Base-by-base conservation (phyloP, 129 eudicot genomes). In the Escallonia herrerae region DNA sequence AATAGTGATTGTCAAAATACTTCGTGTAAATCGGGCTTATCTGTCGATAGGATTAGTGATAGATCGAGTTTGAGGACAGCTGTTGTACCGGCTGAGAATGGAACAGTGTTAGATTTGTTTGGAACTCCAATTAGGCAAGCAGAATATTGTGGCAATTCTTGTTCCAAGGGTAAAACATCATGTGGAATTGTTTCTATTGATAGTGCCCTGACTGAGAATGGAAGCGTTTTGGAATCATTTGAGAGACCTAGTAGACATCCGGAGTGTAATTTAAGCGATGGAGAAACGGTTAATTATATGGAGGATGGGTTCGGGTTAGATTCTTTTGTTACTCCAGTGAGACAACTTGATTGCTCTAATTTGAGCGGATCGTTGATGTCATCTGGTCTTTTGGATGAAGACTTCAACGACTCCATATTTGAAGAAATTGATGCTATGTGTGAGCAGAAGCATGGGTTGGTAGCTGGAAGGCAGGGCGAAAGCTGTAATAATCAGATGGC, bases 361-460 rank as follows among this genome's bases (percentile, higher is more conserved):
- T 40, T 69, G 49, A 67, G 69, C 3, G 75, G 44, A 55, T 44
- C 78, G 44, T 77, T 71, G 53, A 63, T 66, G 41, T 53, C 67
- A 62, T 64, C 74, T 49, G 63, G 53, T 58, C 50, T 67, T 53
- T 76, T 67, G 22, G 80, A 74, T 54, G 95, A 94, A 73, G 90
- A 78, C 39, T 84, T 94, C 80, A 83, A 94, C 67, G 87, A 83
- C 49, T 65, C 86, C 43, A 63, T 94, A 70, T 51, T 94, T 13
- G 88, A 84, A 43, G 82, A 94, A 79, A 83, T 94, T 71, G 99
- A 89, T 69, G 82, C 77, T 14, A 61, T 94, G 70, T 94, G 97
- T 50, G 90, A 86, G 74, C 80, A 80, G 52, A 77, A 72, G 58
- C 63, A 83, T 13, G 80, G 70, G 65, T 40, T 66, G 4, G 62